A percentile compares a stretch with the other conserved stretches of the same genome.
Conservation (phyloP, 768 basidiomycete genomes). For the Tulasnella sp. region DNA sequence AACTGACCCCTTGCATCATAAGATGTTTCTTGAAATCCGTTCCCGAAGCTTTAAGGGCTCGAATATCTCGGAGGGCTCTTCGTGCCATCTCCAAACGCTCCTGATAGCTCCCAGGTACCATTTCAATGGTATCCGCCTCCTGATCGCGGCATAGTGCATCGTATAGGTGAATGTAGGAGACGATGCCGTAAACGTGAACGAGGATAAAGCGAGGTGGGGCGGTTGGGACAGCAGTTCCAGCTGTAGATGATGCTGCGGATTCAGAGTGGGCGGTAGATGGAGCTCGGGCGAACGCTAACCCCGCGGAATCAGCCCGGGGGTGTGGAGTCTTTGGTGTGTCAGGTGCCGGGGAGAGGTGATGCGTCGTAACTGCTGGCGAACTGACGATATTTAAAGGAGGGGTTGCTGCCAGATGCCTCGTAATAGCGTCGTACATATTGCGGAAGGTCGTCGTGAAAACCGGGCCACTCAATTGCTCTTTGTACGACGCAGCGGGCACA, state of each 20-base stretch:
- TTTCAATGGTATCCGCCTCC: not conserved
- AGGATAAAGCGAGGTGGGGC: conserved; percentile 1
- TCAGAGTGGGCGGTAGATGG: not conserved
- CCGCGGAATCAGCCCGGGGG: not conserved
- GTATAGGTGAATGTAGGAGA: conserved; percentile 16
- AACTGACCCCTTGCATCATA: conserved; percentile 18
- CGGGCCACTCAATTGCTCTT: not conserved
- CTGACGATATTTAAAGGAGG: not conserved
- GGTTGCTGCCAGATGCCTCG: not conserved
- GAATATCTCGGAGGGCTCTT: conserved; percentile 8
- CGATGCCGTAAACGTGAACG: conserved; percentile 9
- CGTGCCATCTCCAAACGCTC: conserved; percentile 8
- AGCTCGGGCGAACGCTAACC: not conserved
- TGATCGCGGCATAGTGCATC: conserved; percentile 9
- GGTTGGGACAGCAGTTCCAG: not conserved
- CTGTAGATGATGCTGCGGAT: not conserved
- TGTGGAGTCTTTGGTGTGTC: not conserved
- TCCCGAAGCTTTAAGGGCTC: not conserved
- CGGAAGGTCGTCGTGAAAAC: not conserved
- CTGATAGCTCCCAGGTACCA: conserved; percentile 1
- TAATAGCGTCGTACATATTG: not conserved
- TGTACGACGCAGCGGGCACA: not conserved
- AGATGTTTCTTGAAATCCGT: conserved; percentile 10
- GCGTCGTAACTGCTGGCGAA: not conserved
- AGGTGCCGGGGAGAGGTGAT: not conserved